phyloP scores from a whole-genome alignment of 768 basidiomycete genomes.

The Rhizopogon roseolus region DNA sequence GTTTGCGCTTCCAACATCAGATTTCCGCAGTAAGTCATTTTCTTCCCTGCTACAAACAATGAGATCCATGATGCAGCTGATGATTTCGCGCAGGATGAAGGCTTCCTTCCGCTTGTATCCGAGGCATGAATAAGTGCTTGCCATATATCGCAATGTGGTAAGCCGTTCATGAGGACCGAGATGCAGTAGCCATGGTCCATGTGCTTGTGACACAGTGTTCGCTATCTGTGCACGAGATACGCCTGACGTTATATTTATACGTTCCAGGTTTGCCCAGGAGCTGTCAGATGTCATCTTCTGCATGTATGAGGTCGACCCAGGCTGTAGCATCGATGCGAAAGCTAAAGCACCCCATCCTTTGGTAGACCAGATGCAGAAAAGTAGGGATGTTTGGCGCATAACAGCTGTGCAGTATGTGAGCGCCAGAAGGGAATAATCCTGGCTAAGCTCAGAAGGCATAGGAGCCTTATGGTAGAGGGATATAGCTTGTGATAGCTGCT shows the following conservation, averaged over 20 bases:
- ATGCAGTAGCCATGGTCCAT: slow-evolving; percentile 85
- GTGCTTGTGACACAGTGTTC: slow-evolving; percentile 58
- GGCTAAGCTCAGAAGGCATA: slow-evolving; percentile 46
- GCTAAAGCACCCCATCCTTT: slow-evolving; percentile 84
- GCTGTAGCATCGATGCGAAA: slow-evolving; percentile 69
- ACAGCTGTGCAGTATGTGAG: slow-evolving; percentile 64
- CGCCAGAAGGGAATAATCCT: slow-evolving; percentile 57
- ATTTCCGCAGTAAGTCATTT: slow-evolving; percentile 43
- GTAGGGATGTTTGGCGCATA: slow-evolving; percentile 66
- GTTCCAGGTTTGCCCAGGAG: slow-evolving; percentile 52
- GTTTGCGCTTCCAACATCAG: slow-evolving; percentile 32
- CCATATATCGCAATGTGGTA: slow-evolving; percentile 60
- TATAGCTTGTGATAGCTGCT: slow-evolving; percentile 64
- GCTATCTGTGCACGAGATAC: slow-evolving; percentile 70
- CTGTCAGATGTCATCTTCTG: slow-evolving; percentile 53
- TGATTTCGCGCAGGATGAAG: slow-evolving; percentile 78
- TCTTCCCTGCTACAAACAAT: slow-evolving; percentile 84
- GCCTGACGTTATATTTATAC: slow-evolving; percentile 62
- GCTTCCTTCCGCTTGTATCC: slow-evolving; percentile 89
- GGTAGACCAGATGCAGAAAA: slow-evolving; percentile 79
- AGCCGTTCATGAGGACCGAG: slow-evolving; percentile 76
- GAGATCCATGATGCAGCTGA: slow-evolving; percentile 80
- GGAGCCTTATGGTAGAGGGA: slow-evolving; percentile 56
- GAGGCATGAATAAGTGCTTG: slow-evolving; percentile 72
- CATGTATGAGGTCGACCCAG: slow-evolving; percentile 52